phyloP scores from a whole-genome alignment of 2,329 filamentous ascomycete genomes.

The Purpureocillium takamizusanense region DNA sequence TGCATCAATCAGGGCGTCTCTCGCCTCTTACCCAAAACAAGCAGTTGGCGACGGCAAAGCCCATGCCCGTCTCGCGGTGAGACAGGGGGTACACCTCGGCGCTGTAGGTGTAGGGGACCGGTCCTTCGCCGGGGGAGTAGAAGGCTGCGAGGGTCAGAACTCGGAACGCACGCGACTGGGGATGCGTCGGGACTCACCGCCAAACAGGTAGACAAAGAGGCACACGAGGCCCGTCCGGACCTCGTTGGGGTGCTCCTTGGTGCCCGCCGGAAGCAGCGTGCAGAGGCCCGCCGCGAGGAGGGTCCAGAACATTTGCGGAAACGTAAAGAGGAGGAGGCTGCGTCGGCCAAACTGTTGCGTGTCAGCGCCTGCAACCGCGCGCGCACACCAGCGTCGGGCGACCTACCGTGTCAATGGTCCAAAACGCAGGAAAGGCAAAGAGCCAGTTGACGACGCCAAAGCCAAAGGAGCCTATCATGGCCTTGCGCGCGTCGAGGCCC shows the following conservation, averaged over 20 bases:
- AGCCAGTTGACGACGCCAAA: constrained; percentile 52
- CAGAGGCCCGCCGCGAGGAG: constrained; percentile 34
- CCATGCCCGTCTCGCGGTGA: constrained; percentile 56
- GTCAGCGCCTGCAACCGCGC: background rate
- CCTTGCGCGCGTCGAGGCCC: constrained; percentile 43
- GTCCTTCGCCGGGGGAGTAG: constrained; percentile 56
- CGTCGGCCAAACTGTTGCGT: constrained; percentile 44
- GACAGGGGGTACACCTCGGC: constrained; percentile 57
- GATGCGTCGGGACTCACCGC: constrained; percentile 17
- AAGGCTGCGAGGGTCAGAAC: constrained; percentile 27
- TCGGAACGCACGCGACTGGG: background rate
- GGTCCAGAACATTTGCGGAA: constrained; percentile 56
- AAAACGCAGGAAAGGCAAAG: constrained; percentile 58
- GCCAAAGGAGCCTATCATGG: constrained; percentile 39
- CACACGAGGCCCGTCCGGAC: constrained; percentile 46
- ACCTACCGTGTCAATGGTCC: constrained; percentile 51
- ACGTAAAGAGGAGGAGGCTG: constrained; percentile 53
- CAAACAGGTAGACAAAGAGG: constrained; percentile 57
- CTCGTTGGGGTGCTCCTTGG: constrained; percentile 14
- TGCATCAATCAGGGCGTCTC: background rate
- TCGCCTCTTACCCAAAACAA: constrained; percentile 33
- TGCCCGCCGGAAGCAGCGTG: constrained; percentile 22
- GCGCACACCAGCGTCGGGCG: no score
- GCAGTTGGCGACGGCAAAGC: constrained; percentile 52
- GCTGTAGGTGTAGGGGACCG: constrained; percentile 53